Evolutionary conservation across 2,329 filamentous ascomycete genomes (phyloP).

Genomic region (Macrophomina tecta): DNA sequence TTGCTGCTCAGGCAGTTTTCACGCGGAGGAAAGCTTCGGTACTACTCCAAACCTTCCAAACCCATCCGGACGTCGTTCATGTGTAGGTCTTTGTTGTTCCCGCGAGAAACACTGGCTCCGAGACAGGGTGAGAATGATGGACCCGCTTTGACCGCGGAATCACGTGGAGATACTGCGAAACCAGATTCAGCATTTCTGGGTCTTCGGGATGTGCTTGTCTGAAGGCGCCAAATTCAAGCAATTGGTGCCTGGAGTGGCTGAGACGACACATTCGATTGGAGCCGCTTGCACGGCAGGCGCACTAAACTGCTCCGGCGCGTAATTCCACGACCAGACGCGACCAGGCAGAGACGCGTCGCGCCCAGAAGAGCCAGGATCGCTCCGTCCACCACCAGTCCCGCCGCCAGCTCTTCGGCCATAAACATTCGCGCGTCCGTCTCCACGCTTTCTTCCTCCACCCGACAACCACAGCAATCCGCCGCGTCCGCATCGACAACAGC

Average conservation of each 20-base stretch:
- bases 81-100: too few species aligned
- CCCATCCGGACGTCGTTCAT: too few species aligned
- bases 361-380: slow-evolving; percentile 17
- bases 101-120: too few species aligned
- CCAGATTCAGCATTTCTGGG: background rate
- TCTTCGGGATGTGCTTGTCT: background rate
- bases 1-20: too few species aligned
- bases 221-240: background rate
- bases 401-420: slow-evolving; percentile 25
- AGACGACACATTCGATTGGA: background rate
- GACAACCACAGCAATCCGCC: slow-evolving; percentile 12
- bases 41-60: too few species aligned
- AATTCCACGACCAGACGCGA: slow-evolving; percentile 16
- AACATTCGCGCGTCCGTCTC: slow-evolving; percentile 21
- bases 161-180: background rate
- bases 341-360: slow-evolving; percentile 21
- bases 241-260: background rate
- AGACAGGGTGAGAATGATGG: background rate
- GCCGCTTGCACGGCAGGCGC: background rate
- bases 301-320: slow-evolving; percentile 15
- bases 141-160: slow-evolving; percentile 1
- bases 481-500: slow-evolving; percentile 5
- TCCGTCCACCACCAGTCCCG: slow-evolving; percentile 19
- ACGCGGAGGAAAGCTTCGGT: too few species aligned
- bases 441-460: slow-evolving; percentile 2